Conservation (phyloP, 129 eudicot species). For the Chrysanthemum seticuspe region DNA sequence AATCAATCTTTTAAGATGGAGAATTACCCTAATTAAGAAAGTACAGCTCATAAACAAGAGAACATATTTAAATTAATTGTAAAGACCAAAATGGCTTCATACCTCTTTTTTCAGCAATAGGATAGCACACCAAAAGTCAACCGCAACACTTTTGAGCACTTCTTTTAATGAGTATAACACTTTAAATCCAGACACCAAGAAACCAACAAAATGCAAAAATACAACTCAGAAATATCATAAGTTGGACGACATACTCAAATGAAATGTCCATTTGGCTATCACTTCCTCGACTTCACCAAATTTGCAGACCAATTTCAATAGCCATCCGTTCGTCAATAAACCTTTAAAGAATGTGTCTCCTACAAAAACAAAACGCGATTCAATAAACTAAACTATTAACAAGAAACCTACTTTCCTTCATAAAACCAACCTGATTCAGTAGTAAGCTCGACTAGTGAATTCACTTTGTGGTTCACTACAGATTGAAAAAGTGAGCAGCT, state of each 20-base stretch:
- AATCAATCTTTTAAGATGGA: conserved; percentile 43
- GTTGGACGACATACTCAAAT: conserved; percentile 28
- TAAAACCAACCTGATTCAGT: conserved; percentile 26
- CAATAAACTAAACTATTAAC: background rate
- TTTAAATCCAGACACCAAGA: conserved; percentile 26
- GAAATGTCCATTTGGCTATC: conserved; percentile 77
- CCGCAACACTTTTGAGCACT: conserved; percentile 54
- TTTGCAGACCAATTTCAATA: conserved; percentile 44
- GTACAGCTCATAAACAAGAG: background rate
- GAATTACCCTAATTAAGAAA: conserved; percentile 39
- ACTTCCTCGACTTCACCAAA: conserved; percentile 59
- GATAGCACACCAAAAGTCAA: conserved; percentile 77
- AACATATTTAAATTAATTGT: background rate
- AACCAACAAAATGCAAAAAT: conserved; percentile 11
- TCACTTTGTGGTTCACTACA: conserved; percentile 35
- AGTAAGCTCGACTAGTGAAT: conserved; percentile 25
- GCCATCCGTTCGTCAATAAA: conserved; percentile 74
- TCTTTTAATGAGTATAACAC: conserved; percentile 75
- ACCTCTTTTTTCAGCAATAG: conserved; percentile 60
- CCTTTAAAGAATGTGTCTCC: conserved; percentile 75
- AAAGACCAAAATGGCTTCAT: background rate
- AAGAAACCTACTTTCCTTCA: background rate
- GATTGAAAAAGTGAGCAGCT: conserved; percentile 16
- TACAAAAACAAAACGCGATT: conserved; percentile 21
- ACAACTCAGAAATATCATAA: background rate